Base-by-base conservation (phyloP, 768 basidiomycete genomes). In the Imleria badia region DNA sequence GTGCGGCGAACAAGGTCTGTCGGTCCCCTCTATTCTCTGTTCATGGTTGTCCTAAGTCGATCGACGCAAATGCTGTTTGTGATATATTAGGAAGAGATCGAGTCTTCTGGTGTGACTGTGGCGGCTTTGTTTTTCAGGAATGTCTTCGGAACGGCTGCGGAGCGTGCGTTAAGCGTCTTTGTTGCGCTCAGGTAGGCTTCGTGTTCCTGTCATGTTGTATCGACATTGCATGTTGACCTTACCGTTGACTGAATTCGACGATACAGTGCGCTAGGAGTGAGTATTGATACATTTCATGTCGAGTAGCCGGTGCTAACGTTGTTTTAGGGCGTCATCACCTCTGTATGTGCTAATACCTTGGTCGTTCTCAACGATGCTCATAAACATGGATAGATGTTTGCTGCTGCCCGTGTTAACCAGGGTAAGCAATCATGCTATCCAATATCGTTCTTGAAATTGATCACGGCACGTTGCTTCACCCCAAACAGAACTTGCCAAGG, bases 121-220 rank as follows among this genome's bases (percentile, higher is more conserved):
- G 82, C 84, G 2, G 73, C 80, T 0, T 63, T 84, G 23, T 84
- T 84, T 65, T 85, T 85, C 65, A 60, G 66, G 50, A 81, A 81
- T 13, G 81, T 85, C 10, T 85, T 85, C 52, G 83, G 83, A 6
- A 56, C 62, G 1, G 49, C 71, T 4, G 82, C 83, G 2, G 74
- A 82, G 61, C 76, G 73, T 59, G 82, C 81, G 6, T 61, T 84
- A 12, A 76, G 78, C 3, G 79, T 78, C 2, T 79, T 84, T 48
- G 75, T 84, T 42, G 82, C 81, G 7, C 65, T 83, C 34, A 82
- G 82, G 81, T 81, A 36, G 1, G 46, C 11, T 20, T n/a, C 10
- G 5, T n/a, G 0, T 41, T 44, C 6, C 17, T 17, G 10, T n/a
- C 10, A n/a, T 6, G 6, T 13, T 6, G 22, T 22, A 10, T 17